A percentile compares a stretch with the other conserved stretches of the same genome.
Conservation (phyloP, 1,284 basidiomycete genomes). For the Mycosarcoma mackinlayi region DNA sequence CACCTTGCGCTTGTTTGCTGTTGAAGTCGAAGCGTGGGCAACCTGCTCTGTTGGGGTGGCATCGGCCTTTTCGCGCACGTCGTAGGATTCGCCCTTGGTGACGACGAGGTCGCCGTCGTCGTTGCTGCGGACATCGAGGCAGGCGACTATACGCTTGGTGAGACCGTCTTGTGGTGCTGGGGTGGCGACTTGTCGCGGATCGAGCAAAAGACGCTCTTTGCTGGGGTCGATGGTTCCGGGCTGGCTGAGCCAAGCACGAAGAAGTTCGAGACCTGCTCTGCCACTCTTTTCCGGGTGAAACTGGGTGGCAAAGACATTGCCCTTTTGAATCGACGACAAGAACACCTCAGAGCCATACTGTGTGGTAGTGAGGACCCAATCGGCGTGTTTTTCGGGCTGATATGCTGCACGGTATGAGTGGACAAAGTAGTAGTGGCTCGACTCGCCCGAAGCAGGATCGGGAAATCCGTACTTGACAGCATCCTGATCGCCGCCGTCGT, state of each 20-base stretch:
- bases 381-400: constrained; percentile 70
- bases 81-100: constrained; percentile 99
- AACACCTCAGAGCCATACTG: constrained; percentile 96
- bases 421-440: constrained; percentile 88
- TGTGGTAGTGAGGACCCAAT: constrained; percentile 86
- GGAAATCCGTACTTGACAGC: constrained; percentile 53
- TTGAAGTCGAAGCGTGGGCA: constrained; percentile 10
- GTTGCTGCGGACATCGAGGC: constrained; percentile 96
- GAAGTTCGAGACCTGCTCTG: constrained; percentile 82
- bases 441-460: constrained; percentile 68
- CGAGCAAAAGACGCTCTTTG: constrained; percentile 49
- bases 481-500: constrained; percentile 33
- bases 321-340: constrained; percentile 82
- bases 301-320: constrained; percentile 92
- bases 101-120: constrained; percentile 97
- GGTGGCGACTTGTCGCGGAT: constrained; percentile 44
- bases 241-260: constrained; percentile 83
- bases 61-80: constrained; percentile 80
- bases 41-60: constrained; percentile 4
- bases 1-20: constrained; percentile 74
- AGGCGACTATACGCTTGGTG: constrained; percentile 95
- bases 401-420: constrained; percentile 88
- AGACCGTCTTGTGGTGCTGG: constrained; percentile 68
- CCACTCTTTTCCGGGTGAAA: constrained; percentile 99
- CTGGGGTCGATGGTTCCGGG: constrained; percentile 51